Base-by-base conservation (phyloP, 192 early-diverging fungal genomes). In the Rhizophagus clarus region DNA sequence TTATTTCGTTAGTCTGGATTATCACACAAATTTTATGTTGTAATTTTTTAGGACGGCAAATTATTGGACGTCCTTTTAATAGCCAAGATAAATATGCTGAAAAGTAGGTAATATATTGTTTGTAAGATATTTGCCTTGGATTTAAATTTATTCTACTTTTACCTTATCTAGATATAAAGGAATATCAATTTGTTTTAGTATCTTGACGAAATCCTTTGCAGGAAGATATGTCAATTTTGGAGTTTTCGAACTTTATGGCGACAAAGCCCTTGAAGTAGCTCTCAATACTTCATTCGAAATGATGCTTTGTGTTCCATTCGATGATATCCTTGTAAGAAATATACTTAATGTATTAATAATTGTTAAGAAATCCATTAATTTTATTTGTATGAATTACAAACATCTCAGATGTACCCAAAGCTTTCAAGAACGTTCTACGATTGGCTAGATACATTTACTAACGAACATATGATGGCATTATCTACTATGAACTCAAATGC, bases 221-320 rank as follows among this genome's bases (percentile, higher is more conserved):
- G 96, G 96, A 74, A 88, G 91, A 71, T 97, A 97, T 81, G 94
- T 96, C 60, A 94, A 93, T 51, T 96, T 97, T 85, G 95, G 95
- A n/a, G 94, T 97, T 45, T 94, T 97, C 85, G 90, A 90, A 69
- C 86, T 97, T 34, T 97, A 97, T 77, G 89, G 91, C 62, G 96
- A 97, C 82, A 89, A 87, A 20, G 92, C 96, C 24, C 83, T 96
- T 56, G 90, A 91, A 69, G 84, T 87, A 40, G 92, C 92, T 4
- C 83, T 95, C 60, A 81, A 84, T 10, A 84, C 90, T 11, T 81
- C 91, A 26, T 92, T 93, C 79, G 89, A 89, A 73, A 83, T 97
- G 72, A 91, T 95, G 84, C 82, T 92, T 56, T 87, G 84, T 51
- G 89, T 96, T 61, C 95, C 95, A 20, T 75, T 94, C 29, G 82